phyloP scores from a whole-genome alignment of 805 yeast species.

The Saccharomycopsis schoenii region DNA sequence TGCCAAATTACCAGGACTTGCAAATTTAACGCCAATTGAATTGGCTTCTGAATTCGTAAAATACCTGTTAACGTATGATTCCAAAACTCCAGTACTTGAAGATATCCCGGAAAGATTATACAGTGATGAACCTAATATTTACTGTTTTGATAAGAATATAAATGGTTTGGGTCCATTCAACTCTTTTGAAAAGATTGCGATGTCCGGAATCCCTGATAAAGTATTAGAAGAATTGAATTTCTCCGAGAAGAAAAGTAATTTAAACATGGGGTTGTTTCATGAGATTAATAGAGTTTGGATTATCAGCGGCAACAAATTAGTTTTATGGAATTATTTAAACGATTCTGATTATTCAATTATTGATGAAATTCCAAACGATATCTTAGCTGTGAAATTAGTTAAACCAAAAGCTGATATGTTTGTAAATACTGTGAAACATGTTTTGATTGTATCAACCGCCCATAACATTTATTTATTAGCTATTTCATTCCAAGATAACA shows the following conservation, averaged over 20 bases:
- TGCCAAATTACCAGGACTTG: slow-evolving; percentile 37
- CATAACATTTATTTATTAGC: slow-evolving; percentile 70
- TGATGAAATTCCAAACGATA: slow-evolving; percentile 72
- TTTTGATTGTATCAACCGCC: slow-evolving; percentile 73
- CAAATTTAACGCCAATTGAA: slow-evolving; percentile 42
- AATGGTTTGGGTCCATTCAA: slow-evolving; percentile 44
- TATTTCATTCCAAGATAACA: slow-evolving; percentile 39
- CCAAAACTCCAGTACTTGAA: slow-evolving; percentile 47
- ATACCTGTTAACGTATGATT: slow-evolving; percentile 46
- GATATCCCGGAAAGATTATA: slow-evolving; percentile 26
- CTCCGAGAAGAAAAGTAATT: slow-evolving; percentile 55
- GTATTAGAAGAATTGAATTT: slow-evolving; percentile 32
- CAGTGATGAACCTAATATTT: slow-evolving; percentile 51
- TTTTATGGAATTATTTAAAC: slow-evolving; percentile 71
- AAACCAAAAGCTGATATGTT: slow-evolving; percentile 76
- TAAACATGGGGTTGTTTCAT: slow-evolving; percentile 76
- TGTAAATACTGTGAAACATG: slow-evolving; percentile 61
- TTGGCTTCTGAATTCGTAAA: slow-evolving; percentile 58
- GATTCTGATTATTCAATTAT: slow-evolving; percentile 64
- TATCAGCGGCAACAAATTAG: slow-evolving; percentile 66
- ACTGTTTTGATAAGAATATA: slow-evolving; percentile 48
- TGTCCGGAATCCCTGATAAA: slow-evolving; percentile 69
- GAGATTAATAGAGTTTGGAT: slow-evolving; percentile 82
- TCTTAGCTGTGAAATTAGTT: slow-evolving; percentile 66
- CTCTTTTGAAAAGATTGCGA: slow-evolving; percentile 67